Percentiles rank a stretch among this genome's conserved stretches.
phyloP scores from a whole-genome alignment of 306 rosid genomes.

The Citrullus colocynthis region DNA sequence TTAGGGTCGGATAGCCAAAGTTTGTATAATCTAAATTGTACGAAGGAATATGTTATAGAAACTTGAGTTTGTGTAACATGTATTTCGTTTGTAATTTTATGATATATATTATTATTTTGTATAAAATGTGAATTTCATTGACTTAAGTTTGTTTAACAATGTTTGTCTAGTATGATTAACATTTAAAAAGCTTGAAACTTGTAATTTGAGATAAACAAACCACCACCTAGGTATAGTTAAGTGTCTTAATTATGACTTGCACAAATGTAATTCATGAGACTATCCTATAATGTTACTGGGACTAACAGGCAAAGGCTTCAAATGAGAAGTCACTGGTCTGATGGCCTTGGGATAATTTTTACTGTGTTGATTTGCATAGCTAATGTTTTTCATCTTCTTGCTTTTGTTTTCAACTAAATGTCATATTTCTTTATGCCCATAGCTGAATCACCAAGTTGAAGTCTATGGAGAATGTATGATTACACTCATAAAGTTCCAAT shows the following conservation, averaged over 20 bases:
- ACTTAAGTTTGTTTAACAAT: neutral
- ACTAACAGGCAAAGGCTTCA: neutral
- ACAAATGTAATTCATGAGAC: neutral
- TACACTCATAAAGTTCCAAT: neutral
- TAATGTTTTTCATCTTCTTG: neutral
- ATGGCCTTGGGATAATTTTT: neutral
- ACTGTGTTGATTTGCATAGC: neutral
- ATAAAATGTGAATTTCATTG: neutral
- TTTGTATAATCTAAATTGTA: neutral
- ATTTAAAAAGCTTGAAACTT: neutral
- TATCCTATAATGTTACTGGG: neutral
- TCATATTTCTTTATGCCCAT: neutral
- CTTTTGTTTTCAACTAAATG: neutral
- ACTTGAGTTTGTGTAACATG: neutral
- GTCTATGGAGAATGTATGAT: neutral
- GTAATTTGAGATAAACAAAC: neutral
- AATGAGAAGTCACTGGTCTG: neutral
- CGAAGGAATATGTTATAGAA: neutral
- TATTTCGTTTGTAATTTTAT: neutral
- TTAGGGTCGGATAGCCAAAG: neutral
- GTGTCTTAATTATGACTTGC: neutral
- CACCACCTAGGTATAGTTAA: neutral
- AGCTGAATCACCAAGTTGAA: neutral
- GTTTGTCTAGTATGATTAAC: neutral
- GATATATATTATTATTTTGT: neutral